Evolutionary conservation across 1,284 basidiomycete genomes (phyloP).

Genomic region (Volvariella surrecta): DNA sequence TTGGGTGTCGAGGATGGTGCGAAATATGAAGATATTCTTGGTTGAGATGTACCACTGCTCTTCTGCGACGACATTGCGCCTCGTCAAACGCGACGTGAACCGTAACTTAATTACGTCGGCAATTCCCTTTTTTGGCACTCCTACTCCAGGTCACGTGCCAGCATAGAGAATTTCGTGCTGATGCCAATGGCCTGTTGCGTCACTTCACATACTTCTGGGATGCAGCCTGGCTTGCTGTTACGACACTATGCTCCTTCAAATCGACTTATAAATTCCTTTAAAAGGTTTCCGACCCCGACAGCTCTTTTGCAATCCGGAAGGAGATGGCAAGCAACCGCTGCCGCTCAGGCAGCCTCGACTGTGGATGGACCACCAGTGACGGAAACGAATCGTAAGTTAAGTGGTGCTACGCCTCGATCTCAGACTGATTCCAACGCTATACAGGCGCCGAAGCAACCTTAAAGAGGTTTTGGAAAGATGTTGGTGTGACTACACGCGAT

Average conservation of each 20-base stretch:
- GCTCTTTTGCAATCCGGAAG: constrained; percentile 4
- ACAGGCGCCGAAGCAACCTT: constrained; percentile 80
- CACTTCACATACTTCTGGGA: too few relatives aligned
- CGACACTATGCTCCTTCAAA: too few relatives aligned
- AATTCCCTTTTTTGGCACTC: too few relatives aligned
- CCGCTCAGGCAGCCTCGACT: constrained; percentile 4
- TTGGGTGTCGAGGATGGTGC: constrained; percentile 9
- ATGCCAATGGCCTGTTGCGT: too few relatives aligned
- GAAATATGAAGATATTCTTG: constrained; percentile 47
- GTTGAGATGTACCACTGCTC: too few relatives aligned
- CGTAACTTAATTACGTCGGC: too few relatives aligned
- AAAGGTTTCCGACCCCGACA: background rate
- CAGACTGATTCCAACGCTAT: constrained; percentile 2
- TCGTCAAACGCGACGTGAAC: too few relatives aligned
- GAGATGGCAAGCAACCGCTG: constrained; percentile 19
- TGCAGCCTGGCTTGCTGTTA: too few relatives aligned
- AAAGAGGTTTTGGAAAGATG: constrained; percentile 88
- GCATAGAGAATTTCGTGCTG: too few relatives aligned
- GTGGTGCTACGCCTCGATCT: constrained; percentile 8
- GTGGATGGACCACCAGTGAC: constrained; percentile 36
- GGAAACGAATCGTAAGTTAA: constrained; percentile 46
- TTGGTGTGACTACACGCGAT: constrained; percentile 57
- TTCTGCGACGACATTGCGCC: too few relatives aligned
- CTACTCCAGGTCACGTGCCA: too few relatives aligned
- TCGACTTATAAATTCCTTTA: too few relatives aligned